These are phyloP conservation scores for Ulmus americana DNA, from an alignment of 331 rosid genomes.

Conservation along the genomic window DNA sequence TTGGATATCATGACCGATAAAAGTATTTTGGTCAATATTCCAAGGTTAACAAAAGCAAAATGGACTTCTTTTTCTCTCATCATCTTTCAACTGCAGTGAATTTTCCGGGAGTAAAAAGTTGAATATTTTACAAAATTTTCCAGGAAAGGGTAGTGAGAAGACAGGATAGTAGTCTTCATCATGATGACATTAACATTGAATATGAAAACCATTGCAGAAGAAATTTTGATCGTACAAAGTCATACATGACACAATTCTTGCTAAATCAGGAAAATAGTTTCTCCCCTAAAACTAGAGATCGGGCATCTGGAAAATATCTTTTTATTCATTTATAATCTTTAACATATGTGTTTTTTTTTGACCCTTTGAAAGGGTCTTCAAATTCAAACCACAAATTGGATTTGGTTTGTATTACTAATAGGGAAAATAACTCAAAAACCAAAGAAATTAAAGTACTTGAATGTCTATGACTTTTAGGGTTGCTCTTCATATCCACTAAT, in stretches of 20 bases:
- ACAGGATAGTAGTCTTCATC: neutral
- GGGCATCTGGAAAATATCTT: neutral
- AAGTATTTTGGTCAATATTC: constrained; percentile 27
- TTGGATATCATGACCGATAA: constrained; percentile 25
- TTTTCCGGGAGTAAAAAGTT: too few relatives aligned
- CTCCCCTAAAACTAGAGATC: constrained; percentile 14
- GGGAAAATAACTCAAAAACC: constrained; percentile 10
- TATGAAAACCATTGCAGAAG: constrained; percentile 6
- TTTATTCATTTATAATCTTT: neutral
- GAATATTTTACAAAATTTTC: neutral
- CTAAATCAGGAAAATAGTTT: constrained; percentile 13
- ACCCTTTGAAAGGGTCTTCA: constrained; percentile 7
- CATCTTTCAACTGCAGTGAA: constrained; percentile 11
- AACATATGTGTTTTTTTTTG: neutral
- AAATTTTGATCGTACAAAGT: neutral
- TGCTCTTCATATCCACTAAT: constrained; percentile 29
- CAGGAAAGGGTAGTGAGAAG: neutral
- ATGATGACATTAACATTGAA: neutral
- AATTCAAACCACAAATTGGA: constrained; percentile 29
- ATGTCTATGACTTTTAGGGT: constrained; percentile 26
- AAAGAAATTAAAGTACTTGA: constrained; percentile 34
- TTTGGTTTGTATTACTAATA: constrained; percentile 11
- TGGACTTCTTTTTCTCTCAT: constrained; percentile 6
- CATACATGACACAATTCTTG: neutral
- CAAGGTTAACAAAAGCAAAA: constrained; percentile 12